These are phyloP conservation scores for Aspergillus sp. DNA, from an alignment of 2,329 filamentous ascomycete genomes.

Conservation along the genomic window DNA sequence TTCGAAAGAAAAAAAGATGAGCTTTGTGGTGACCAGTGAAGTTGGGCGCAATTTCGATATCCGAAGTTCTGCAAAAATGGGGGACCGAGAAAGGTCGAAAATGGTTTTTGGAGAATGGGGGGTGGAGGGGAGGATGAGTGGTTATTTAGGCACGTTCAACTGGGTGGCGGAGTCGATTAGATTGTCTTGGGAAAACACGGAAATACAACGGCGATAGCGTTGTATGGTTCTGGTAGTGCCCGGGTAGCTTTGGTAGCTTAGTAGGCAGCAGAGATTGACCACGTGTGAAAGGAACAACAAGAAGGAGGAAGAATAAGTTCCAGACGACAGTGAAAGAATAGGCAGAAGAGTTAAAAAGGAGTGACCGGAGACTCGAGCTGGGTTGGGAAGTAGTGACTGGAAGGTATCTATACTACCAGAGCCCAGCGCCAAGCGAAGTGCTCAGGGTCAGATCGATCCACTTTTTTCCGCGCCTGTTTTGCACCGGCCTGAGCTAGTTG, in stretches of 20 bases:
- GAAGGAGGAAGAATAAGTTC: not conserved
- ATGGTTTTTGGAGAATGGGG: not conserved
- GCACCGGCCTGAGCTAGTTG: slow-evolving; percentile 13
- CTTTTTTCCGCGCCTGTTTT: slow-evolving; percentile 19
- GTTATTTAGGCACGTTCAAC: not conserved
- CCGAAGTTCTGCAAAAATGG: not conserved
- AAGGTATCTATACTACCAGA: slow-evolving; percentile 14
- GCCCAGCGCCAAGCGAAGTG: slow-evolving; percentile 18
- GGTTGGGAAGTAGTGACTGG: slow-evolving; percentile 11
- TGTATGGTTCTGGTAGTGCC: not conserved
- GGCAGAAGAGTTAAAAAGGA: slow-evolving; percentile 2
- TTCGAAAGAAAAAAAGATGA: not conserved
- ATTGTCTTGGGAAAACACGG: not conserved
- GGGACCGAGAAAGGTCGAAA: not conserved
- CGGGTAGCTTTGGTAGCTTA: not conserved
- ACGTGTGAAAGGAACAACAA: not conserved
- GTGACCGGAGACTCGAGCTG: slow-evolving; percentile 11
- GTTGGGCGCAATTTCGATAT: not conserved
- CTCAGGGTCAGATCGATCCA: slow-evolving; percentile 29
- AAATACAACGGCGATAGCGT: slow-evolving; percentile 2
- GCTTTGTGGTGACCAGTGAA: not conserved
- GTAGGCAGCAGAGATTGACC: slow-evolving; percentile 7
- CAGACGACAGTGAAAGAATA: slow-evolving; percentile 7
- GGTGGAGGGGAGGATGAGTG: not conserved
- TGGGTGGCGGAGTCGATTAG: slow-evolving; percentile 3